A percentile compares a stretch with the other conserved stretches of the same genome.
phyloP scores from a whole-genome alignment of 2,329 filamentous ascomycete genomes.

The Penicillium sclerotigenum region DNA sequence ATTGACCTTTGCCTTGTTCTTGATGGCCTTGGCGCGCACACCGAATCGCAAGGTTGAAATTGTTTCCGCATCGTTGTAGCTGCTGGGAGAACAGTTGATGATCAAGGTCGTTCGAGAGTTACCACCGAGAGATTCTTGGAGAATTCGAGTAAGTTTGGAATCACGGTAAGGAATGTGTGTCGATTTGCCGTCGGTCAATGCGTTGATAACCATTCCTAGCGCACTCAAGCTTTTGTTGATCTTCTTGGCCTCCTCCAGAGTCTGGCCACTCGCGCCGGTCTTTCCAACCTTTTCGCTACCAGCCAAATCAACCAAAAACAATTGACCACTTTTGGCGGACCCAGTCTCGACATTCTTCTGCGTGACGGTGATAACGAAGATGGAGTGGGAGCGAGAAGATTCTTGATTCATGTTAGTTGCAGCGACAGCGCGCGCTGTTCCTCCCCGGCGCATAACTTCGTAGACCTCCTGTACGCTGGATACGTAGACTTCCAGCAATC shows the following conservation, averaged over 20 bases:
- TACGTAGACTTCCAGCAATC: constrained; percentile 89
- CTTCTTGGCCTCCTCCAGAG: constrained; percentile 97
- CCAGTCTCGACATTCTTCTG: constrained; percentile 98
- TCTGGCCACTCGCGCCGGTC: constrained; percentile 95
- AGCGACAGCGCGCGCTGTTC: constrained; percentile 82
- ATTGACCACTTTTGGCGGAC: constrained; percentile 90
- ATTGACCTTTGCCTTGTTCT: constrained; percentile 99
- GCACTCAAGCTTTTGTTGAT: constrained; percentile 99
- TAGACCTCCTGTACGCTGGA: constrained; percentile 94
- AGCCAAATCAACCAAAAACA: constrained; percentile 96
- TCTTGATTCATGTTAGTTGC: constrained; percentile 99
- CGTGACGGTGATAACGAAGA: constrained; percentile 93
- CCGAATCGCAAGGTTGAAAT: constrained; percentile 89
- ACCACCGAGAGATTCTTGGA: constrained; percentile 95
- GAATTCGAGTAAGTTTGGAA: constrained; percentile 92
- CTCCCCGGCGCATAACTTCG: constrained; percentile 92
- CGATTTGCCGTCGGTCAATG: constrained; percentile 93
- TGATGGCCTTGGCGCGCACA: constrained; percentile 95
- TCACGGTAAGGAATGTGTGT: constrained; percentile 95
- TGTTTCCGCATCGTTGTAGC: constrained; percentile 96
- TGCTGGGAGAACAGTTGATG: constrained; percentile 98
- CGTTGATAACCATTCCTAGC: constrained; percentile 98
- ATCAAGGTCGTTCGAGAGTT: constrained; percentile 98
- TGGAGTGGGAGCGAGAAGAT: constrained; percentile 95
- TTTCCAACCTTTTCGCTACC: constrained; percentile 99